Evolutionary conservation across 2,329 filamentous ascomycete species (phyloP), one percentile per base, ranked within the genome.

Genomic region (Pestalotiopsis sp.): DNA sequence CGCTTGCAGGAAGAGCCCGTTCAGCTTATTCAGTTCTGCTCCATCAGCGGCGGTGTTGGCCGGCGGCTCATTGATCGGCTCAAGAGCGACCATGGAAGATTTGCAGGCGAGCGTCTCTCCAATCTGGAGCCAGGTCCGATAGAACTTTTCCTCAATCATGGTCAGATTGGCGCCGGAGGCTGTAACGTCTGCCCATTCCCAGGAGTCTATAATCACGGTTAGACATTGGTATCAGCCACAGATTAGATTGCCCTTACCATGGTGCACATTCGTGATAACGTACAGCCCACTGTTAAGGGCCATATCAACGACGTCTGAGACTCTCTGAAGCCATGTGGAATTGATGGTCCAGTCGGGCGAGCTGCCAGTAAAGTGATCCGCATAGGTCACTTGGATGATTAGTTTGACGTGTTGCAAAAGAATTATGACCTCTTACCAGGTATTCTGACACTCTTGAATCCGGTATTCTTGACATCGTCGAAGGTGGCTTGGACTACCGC

Each of bases 41-140:
- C 80, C 87, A 68, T 90, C 82, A 23, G 80, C 83, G 3, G 83
- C 81, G 0, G 83, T 87, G 0, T 83, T 82, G 57, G 84, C 87
- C 0, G 86, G 83, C 0, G 87, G 86, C 72, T 90, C 88, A 69
- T 90, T 90, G 73, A 90, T 86, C 1, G 87, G 81, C 73, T 90
- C 88, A 67, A 90, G 86, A 1, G 87, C 84, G 2, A 90, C 82
- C 17, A 80, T 77, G 36, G 82, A 83, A 1, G 85, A 83, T 74
- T 88, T 88, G 78, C 86, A 89, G 1, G 81, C 86, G 27, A 90
- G 78, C 69, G 84, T 84, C 4, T 79, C 80, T 12, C 83, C 87
- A 70, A 90, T 88, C 73, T 90, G 88, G 25, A 83, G 79, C 89
- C 88, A 90, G 2, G 89, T 80, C 11, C 80, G 79, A 31, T 84